These are phyloP conservation scores for Emmonsiellopsis sp. DNA, from an alignment of 2,329 filamentous ascomycete species.

Conservation along the genomic window DNA sequence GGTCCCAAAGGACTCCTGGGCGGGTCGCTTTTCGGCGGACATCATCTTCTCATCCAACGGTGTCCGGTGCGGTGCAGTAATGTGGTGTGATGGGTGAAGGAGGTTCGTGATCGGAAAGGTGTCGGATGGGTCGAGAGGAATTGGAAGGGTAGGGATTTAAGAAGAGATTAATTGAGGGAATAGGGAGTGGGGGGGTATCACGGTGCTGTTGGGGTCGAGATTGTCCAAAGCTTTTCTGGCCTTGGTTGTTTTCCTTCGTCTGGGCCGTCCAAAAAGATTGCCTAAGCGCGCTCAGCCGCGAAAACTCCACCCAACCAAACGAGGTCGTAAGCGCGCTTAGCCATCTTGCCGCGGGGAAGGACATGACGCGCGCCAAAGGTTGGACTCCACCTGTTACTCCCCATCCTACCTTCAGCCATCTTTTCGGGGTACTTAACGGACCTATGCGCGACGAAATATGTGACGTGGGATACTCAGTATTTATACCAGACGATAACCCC, in stretches of 20 bases:
- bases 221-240: too few species aligned
- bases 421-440: not conserved
- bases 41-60: slow-evolving; percentile 39
- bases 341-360: too few species aligned
- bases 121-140: not conserved
- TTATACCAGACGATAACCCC: not conserved
- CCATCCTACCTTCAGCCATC: not conserved
- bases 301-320: too few species aligned
- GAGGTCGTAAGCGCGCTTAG: too few species aligned
- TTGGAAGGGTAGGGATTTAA: too few species aligned
- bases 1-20: slow-evolving; percentile 70
- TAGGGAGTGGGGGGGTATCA: too few species aligned
- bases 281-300: too few species aligned
- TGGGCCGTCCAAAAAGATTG: too few species aligned
- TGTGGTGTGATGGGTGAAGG: not conserved
- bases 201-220: too few species aligned
- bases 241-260: too few species aligned
- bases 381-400: not conserved
- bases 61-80: not conserved
- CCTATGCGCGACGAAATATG: not conserved
- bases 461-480: not conserved
- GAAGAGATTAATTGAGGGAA: too few species aligned
- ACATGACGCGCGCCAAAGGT: too few species aligned
- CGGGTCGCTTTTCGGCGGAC: slow-evolving; percentile 86
- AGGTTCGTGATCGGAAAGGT: not conserved